Evolutionary conservation across 139 green algal species (phyloP).

Genomic region (Astrephomene gubernaculifera): DNA sequence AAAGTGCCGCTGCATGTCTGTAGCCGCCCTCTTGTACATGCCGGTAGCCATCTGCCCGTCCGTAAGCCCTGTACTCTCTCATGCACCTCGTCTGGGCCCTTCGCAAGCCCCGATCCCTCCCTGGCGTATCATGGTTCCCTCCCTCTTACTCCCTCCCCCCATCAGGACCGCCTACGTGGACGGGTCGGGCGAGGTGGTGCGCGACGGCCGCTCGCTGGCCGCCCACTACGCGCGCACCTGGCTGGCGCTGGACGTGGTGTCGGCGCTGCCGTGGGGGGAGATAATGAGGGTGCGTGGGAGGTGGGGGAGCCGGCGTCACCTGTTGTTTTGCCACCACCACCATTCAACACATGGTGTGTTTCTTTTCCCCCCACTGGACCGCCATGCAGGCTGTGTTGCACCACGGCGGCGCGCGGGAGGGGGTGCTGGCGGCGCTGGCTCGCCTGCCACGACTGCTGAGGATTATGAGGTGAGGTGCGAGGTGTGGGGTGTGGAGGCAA

Average conservation of each 20-base stretch:
- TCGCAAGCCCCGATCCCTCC: too few species aligned
- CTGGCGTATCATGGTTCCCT: background rate
- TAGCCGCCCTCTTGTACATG: too few species aligned
- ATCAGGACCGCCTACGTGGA: constrained; percentile 31
- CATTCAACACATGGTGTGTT: too few species aligned
- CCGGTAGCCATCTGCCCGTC: too few species aligned
- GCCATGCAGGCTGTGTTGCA: background rate
- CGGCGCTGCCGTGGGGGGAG: constrained; percentile 58
- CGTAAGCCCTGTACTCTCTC: too few species aligned
- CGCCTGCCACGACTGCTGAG: constrained; percentile 28
- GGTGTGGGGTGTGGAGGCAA: too few species aligned
- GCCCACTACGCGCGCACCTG: constrained; percentile 57
- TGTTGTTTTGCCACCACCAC: too few species aligned
- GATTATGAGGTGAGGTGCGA: background rate
- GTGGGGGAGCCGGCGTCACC: too few species aligned
- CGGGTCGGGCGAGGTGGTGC: constrained; percentile 23
- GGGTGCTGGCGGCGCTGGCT: background rate
- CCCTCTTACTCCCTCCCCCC: too few species aligned
- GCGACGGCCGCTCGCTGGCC: constrained; percentile 1
- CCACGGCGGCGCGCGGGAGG: background rate
- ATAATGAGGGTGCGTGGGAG: constrained; percentile 26
- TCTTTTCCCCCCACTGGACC: background rate
- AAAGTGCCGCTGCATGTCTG: too few species aligned
- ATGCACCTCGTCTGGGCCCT: too few species aligned
- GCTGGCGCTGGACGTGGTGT: constrained; percentile 58